Conservation (phyloP, 768 basidiomycete genomes). For the Gautieria morchelliformis region DNA sequence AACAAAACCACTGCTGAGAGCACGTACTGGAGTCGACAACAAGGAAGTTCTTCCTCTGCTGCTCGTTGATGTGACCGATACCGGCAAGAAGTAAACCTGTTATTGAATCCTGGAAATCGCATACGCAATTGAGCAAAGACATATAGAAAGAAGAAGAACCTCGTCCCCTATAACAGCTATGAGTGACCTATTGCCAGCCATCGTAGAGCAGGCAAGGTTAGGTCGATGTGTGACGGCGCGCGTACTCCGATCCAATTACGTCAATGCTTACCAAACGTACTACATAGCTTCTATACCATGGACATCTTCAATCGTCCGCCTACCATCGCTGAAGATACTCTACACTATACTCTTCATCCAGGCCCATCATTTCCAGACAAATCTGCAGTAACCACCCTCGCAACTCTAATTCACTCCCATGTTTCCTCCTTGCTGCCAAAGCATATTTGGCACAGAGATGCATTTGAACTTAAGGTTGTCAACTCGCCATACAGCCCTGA, state of each 20-base stretch:
- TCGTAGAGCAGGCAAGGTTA: background rate
- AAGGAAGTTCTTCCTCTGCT: constrained; percentile 96
- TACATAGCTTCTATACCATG: constrained; percentile 23
- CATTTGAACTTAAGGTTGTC: constrained; percentile 66
- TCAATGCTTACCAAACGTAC: no score
- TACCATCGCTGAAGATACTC: constrained; percentile 76
- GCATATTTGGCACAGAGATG: constrained; percentile 74
- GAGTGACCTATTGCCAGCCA: constrained; percentile 50
- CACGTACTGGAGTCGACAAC: constrained; percentile 88
- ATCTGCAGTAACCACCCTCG: constrained; percentile 52
- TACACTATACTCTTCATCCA: constrained; percentile 70
- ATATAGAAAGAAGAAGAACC: constrained; percentile 32
- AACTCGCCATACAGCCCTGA: constrained; percentile 24
- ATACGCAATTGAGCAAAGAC: background rate
- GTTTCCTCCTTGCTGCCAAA: constrained; percentile 43
- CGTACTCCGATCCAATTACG: background rate
- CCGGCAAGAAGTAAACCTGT: constrained; percentile 94
- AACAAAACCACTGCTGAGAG: background rate
- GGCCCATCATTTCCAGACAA: constrained; percentile 43
- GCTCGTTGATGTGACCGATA: constrained; percentile 81
- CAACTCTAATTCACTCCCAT: constrained; percentile 52
- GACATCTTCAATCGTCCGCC: constrained; percentile 70
- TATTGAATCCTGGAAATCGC: constrained; percentile 71
- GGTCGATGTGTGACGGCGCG: no score
- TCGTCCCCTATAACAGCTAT: constrained; percentile 98